Percentiles rank a stretch among this genome's conserved stretches.
These are phyloP conservation scores for Pseudomassariella vexata DNA, from an alignment of 2,329 filamentous ascomycete species.

Conservation along the genomic window DNA sequence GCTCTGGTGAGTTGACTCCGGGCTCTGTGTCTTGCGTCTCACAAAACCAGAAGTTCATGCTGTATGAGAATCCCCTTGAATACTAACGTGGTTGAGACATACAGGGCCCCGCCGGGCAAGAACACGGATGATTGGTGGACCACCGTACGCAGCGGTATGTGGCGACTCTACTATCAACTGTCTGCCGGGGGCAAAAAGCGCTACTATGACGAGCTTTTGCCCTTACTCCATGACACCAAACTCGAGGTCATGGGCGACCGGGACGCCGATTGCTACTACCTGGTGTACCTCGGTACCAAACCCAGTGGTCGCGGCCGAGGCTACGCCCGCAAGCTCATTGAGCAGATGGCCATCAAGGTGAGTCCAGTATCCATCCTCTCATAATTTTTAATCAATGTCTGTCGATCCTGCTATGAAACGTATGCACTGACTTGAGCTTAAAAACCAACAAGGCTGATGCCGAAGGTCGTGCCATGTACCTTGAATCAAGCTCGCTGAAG, in stretches of 20 bases:
- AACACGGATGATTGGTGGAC: slow-evolving; percentile 70
- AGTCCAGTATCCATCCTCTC: slow-evolving; percentile 1
- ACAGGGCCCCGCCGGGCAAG: slow-evolving; percentile 69
- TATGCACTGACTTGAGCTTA: background rate
- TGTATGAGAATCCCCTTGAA: slow-evolving; percentile 1
- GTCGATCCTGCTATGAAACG: slow-evolving; percentile 1
- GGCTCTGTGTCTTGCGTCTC: no score
- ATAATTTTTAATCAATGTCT: background rate
- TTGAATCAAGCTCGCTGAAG: slow-evolving; percentile 66
- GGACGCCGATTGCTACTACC: slow-evolving; percentile 68
- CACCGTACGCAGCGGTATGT: slow-evolving; percentile 68
- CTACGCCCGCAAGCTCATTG: slow-evolving; percentile 65
- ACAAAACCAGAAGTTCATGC: background rate
- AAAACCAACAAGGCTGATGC: slow-evolving; percentile 57
- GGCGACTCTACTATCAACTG: slow-evolving; percentile 70
- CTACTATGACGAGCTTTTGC: slow-evolving; percentile 73
- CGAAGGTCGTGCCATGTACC: slow-evolving; percentile 64
- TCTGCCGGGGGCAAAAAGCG: slow-evolving; percentile 65
- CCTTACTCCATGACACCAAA: slow-evolving; percentile 69
- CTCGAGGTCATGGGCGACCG: slow-evolving; percentile 59
- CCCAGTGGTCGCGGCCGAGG: slow-evolving; percentile 65
- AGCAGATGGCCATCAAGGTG: slow-evolving; percentile 62
- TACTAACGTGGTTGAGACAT: slow-evolving; percentile 2
- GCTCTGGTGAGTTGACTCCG: slow-evolving; percentile 72
- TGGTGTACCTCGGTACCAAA: slow-evolving; percentile 77